Base-by-base conservation (phyloP, 345 rosid genomes). In the Kernera saxatilis region DNA sequence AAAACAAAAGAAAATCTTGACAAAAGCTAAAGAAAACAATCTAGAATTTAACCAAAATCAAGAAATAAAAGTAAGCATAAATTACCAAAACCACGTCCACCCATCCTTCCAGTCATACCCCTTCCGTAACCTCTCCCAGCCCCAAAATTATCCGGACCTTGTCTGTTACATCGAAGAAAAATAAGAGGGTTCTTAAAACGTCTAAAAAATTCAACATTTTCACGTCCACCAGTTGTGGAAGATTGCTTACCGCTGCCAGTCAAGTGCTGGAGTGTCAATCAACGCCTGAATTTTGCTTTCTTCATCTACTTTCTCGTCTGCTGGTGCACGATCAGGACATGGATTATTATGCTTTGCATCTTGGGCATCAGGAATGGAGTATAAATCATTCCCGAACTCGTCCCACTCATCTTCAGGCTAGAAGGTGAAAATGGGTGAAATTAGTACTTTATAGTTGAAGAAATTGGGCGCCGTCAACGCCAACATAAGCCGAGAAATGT, bases 31-130 rank as follows among this genome's bases (percentile, higher is more conserved):
- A 8, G 22, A 44, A 61, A 29, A 12, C 17, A 17, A 58, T 40
- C 37, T 36, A 21, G 11, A 25, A 61, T 51, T 13, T 41, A 50
- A 14, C 32, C 22, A 49, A 8, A 41, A 8, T 11, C 3, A 59
- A 51, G 43, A 19, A 41, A 64, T 14, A 46, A 6, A 36, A 35
- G 37, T 19, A 36, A 35, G 37, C n/a, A 55, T 43, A 67, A 67
- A 23, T 88, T 77, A 93, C 97, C 98, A 66, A 90, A 93, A 79
- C 98, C 94, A 79, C 99, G 99, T 45, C 95, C 95, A 10, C 92
- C 92, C 84, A 88, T 84, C 80, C 99, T 84, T 71, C 98, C 97
- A 73, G 59, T 83, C 89, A 87, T 82, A 51, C 98, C 98, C 88
- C 98, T 86, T 43, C 93, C 96, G 63, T 85, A 92, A 73, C 98